Evolutionary conservation across 1,284 basidiomycete genomes (phyloP), one percentile per base, ranked within the genome.

Genomic region (Naganishia albida): DNA sequence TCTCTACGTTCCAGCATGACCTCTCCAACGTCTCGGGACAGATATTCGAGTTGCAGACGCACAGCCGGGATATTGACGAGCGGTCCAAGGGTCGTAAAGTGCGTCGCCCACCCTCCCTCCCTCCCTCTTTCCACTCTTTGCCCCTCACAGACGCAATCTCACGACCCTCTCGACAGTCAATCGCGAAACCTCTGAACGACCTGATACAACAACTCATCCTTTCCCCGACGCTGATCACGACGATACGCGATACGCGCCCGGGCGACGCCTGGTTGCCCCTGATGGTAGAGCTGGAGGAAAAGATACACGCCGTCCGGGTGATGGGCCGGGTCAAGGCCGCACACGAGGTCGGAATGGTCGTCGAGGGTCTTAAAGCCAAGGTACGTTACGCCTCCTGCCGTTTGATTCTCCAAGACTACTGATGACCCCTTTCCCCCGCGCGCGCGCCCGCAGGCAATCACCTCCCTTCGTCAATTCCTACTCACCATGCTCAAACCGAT

Each of bases 1-100:
- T 98, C 12, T 92, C 92, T 1, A 95, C 91, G 0, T 99, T 99
- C 73, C 93, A 97, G 78, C 88, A 85, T 70, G 94, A 99, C 78
- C 83, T 99, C 6, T 89, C 90, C 3, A 87, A 88, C 1, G 93
- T 98, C 4, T 97, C 95, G 2, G 90, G 91, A 0, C 94, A 99
- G 75, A 96, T 99, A 74, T 88, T 91, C 0, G 90, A 95, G 70
- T 83, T 99, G 26, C 95, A 99, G 75, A 84, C 86, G 67, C 85
- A 91, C 43, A 94, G 91, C 73, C 89, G 90, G 69, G 87, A 89
- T 53, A 95, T 99, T 54, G 94, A 97, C 70, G 85, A 85, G 67
- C 85, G 89, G 66, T 82, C 98, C 60, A 90, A 88, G 76, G 89
- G 87, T 53, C 84, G 93, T 64, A 84, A 88, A 78, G 92, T 94